Percentiles rank a stretch among this genome's conserved stretches.
Conservation (phyloP, 1,139 yeast genomes). For the Nematodospora anomalae region DNA sequence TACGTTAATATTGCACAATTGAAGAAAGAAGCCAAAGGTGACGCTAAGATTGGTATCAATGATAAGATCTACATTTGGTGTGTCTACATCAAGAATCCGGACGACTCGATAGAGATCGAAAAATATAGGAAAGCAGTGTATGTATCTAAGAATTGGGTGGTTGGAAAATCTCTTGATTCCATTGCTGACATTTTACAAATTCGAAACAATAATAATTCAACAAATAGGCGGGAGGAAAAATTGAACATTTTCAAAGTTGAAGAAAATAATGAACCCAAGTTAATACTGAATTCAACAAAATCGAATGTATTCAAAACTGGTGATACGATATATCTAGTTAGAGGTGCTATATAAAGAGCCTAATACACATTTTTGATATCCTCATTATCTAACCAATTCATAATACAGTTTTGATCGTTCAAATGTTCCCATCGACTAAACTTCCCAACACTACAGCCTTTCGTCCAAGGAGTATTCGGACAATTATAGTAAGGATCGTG, state of each 20-base stretch:
- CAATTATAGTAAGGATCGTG: constrained; percentile 78
- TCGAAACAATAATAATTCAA: constrained; percentile 56
- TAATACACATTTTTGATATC: constrained; percentile 14
- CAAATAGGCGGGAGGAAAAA: constrained; percentile 41
- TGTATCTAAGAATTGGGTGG: constrained; percentile 65
- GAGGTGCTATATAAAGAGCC: constrained; percentile 38
- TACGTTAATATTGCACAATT: constrained; percentile 30
- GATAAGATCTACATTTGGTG: constrained; percentile 70
- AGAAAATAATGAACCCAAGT: constrained; percentile 25
- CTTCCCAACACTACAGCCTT: constrained; percentile 28
- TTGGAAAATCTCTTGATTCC: constrained; percentile 76
- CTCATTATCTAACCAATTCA: constrained; percentile 63
- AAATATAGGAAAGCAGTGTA: constrained; percentile 43
- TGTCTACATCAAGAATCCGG: constrained; percentile 34
- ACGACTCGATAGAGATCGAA: constrained; percentile 31
- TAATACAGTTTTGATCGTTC: constrained; percentile 68
- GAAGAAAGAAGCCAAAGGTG: constrained; percentile 68
- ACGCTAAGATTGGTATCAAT: constrained; percentile 47
- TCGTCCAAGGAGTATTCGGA: constrained; percentile 47
- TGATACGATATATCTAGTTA: constrained; percentile 56
- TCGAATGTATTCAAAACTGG: constrained; percentile 41
- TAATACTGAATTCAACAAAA: constrained; percentile 15
- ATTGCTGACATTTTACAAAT: constrained; percentile 57
- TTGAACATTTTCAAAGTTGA: constrained; percentile 46
- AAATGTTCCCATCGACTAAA: constrained; percentile 41